Conservation (phyloP, 257 asterid species). For the Plectranthus barbatus region DNA sequence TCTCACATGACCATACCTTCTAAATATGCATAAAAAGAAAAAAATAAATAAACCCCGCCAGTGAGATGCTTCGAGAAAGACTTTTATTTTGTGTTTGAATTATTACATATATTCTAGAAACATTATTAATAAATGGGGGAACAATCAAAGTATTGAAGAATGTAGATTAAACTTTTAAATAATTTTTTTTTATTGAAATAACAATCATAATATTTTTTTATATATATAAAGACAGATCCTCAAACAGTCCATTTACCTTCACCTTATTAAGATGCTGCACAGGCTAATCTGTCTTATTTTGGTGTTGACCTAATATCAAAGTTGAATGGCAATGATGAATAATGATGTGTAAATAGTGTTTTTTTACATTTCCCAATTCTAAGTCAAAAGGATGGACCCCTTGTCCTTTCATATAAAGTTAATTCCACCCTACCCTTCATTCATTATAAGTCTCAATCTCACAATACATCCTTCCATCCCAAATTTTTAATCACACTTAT, state of each 20-base stretch:
- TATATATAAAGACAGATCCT: background rate
- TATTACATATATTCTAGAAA: background rate
- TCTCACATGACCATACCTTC: too few relatives aligned
- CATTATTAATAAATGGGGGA: background rate
- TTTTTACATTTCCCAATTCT: background rate
- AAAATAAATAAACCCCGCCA: too few relatives aligned
- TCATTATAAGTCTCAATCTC: too few relatives aligned
- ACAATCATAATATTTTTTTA: background rate
- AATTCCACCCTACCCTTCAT: too few relatives aligned
- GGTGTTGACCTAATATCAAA: conserved; percentile 4
- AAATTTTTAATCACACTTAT: too few relatives aligned
- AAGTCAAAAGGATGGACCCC: conserved; percentile 11
- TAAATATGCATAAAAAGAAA: too few relatives aligned
- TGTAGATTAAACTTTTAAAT: too few relatives aligned
- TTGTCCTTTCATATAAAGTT: too few relatives aligned
- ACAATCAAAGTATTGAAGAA: background rate
- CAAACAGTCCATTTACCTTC: background rate
- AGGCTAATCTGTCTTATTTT: conserved; percentile 9
- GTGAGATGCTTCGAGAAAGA: too few relatives aligned
- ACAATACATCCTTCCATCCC: too few relatives aligned
- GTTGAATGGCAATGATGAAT: background rate
- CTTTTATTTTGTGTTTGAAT: too few relatives aligned
- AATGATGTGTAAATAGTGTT: background rate
- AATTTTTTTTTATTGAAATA: too few relatives aligned
- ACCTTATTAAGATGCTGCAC: background rate